phyloP scores from a whole-genome alignment of 1,284 basidiomycete genomes.

The Psilocybe mexicana region DNA sequence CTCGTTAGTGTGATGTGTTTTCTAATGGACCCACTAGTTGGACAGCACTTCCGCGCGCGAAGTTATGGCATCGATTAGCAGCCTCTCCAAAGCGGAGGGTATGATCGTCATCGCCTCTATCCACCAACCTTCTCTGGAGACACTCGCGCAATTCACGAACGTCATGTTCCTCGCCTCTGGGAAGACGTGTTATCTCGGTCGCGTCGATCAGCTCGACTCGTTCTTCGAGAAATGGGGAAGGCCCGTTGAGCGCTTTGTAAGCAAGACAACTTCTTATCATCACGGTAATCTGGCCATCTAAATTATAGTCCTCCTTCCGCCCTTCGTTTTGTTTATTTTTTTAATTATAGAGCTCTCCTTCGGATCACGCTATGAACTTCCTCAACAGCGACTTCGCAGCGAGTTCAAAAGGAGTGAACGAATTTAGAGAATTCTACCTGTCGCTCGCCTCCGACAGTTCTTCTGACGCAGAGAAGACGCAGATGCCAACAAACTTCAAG shows the following conservation, averaged over 20 bases:
- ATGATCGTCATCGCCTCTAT: constrained; percentile 68
- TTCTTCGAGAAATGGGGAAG: constrained; percentile 40
- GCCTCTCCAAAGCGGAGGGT: constrained; percentile 39
- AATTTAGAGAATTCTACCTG: constrained; percentile 36
- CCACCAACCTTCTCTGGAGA: constrained; percentile 60
- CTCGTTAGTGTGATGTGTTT: constrained; percentile 1
- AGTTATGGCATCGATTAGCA: constrained; percentile 50
- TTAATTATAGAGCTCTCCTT: constrained; percentile 33
- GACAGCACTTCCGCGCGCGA: constrained; percentile 63
- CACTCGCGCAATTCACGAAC: constrained; percentile 58
- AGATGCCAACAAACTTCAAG: background rate
- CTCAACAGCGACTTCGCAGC: constrained; percentile 46
- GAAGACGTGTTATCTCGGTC: constrained; percentile 44
- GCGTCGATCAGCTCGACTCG: constrained; percentile 39
- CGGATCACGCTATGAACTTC: constrained; percentile 45
- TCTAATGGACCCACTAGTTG: constrained; percentile 32
- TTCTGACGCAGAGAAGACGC: constrained; percentile 3
- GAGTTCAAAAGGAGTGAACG: constrained; percentile 20
- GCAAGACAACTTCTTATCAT: constrained; percentile 7
- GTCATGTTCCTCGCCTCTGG: constrained; percentile 58
- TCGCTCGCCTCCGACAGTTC: constrained; percentile 16
- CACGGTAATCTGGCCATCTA: background rate
- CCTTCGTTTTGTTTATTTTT: background rate
- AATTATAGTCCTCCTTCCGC: background rate
- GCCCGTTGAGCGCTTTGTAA: constrained; percentile 37